A percentile compares a stretch with the other conserved stretches of the same genome.
Conservation (phyloP, 176 grass and related monocot species). For the Oryza brachyantha region DNA sequence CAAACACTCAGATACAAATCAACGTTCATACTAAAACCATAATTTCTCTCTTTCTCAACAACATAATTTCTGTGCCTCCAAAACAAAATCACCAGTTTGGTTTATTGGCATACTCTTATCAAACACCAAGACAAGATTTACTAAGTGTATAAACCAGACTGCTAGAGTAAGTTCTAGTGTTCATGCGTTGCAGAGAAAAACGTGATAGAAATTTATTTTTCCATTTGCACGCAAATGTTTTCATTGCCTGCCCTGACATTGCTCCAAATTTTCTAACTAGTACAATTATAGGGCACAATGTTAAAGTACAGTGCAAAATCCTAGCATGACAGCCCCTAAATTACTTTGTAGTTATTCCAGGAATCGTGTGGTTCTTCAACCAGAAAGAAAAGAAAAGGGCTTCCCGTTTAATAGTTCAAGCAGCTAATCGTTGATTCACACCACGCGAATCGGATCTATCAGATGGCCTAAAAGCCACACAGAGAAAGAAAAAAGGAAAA, state of each 20-base stretch:
- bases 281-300: background rate
- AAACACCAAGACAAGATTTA: background rate
- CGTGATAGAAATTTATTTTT: background rate
- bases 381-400: background rate
- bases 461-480: background rate
- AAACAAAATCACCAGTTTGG: background rate
- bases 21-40: background rate
- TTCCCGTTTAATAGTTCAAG: background rate
- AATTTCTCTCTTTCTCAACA: background rate
- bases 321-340: background rate
- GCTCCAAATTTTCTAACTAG: background rate
- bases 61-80: background rate
- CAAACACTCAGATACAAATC: background rate
- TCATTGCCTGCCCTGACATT: background rate
- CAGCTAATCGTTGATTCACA: background rate
- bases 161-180: background rate
- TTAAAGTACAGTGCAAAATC: background rate
- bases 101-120: background rate
- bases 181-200: background rate
- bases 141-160: background rate
- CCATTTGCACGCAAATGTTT: background rate
- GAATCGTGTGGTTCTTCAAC: background rate
- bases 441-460: background rate
- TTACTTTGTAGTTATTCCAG: background rate
- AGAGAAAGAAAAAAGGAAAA: slow-evolving; percentile 11